Conservation (phyloP, 2,329 filamentous ascomycete genomes). For the Arthrobotrys conoides region DNA sequence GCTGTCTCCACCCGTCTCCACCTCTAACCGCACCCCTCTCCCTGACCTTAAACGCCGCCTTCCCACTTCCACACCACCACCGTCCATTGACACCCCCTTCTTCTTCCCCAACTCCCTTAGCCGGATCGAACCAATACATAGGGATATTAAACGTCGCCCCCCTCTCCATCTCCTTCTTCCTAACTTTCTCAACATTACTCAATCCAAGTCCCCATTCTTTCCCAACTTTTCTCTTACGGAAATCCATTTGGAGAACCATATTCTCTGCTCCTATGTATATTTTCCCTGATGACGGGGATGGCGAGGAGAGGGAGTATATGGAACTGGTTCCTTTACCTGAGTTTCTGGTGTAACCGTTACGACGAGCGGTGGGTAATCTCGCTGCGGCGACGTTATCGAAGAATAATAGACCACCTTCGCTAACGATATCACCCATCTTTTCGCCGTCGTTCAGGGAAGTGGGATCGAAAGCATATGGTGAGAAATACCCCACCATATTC, state of each 20-base stretch:
- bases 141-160: background rate
- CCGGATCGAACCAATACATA: slow-evolving; percentile 49
- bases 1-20: background rate
- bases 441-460: background rate
- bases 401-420: slow-evolving; percentile 30
- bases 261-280: slow-evolving; percentile 35
- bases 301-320: slow-evolving; percentile 33
- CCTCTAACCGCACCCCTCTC: background rate
- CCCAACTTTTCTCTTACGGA: slow-evolving; percentile 33
- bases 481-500: slow-evolving; percentile 22
- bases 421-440: slow-evolving; percentile 5
- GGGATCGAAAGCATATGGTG: slow-evolving; percentile 1
- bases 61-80: slow-evolving; percentile 38
- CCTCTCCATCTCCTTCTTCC: slow-evolving; percentile 36
- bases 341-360: background rate
- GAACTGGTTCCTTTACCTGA: background rate
- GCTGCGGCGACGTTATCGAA: background rate
- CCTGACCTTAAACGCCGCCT: slow-evolving; percentile 18
- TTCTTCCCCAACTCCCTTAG: background rate
- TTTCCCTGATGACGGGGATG: slow-evolving; percentile 2
- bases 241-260: slow-evolving; percentile 31
- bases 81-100: background rate
- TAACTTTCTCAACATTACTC: slow-evolving; percentile 28
- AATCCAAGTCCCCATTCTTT: slow-evolving; percentile 17
- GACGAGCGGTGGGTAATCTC: background rate